Evolutionary conservation across 208 protist species (phyloP), one percentile per base, ranked within the genome.

Genomic region (Trypanosoma scelopori): DNA sequence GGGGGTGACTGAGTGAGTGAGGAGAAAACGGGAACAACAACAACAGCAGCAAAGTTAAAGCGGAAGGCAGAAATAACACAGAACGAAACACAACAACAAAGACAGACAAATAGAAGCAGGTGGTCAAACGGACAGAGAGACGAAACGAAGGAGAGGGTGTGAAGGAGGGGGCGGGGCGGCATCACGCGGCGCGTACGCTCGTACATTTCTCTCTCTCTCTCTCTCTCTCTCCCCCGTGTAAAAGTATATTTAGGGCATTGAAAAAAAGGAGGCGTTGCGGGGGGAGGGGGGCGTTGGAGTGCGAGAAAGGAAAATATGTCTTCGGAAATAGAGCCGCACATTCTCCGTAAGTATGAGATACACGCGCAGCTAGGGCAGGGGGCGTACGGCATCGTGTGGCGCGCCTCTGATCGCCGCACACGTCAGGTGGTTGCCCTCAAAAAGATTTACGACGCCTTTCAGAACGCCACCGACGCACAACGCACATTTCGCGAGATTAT

Each of bases 401-500:
- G 95, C 28, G 95, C 94, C 0, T 75, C 93, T 3, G 95, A 98
- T 53, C 92, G 87, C 20, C 87, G 90, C 27, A 96, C 95, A 16
- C 78, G 81, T 43, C 81, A 97, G 50, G 84, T 89, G 12, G 92
- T 99, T 5, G 97, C 97, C 2, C 67, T 99, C 18, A 99, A 99
- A 70, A 99, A 99, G 69, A 98, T 98, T 50, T 98, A 97, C 65
- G 97, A 98, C 46, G 96, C 97, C 16, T 98, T 98, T 55, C 97
- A 95, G 65, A 96, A 97, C 71, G 79, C 87, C 12, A 95, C 89
- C 0, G 92, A 97, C 61, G 90, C 90, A 16, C 88, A 96, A 78
- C 89, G 97, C 22, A 99, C 97, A 15, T 99, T 98, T 63, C 93
- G 97, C 46, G 97, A 99, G 65, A 98, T 99, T 65, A 98, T 98